A percentile compares a stretch with the other conserved stretches of the same genome.
These are phyloP conservation scores for Cryptococcus sp. DNA, from an alignment of 1,284 basidiomycete genomes.

Conservation along the genomic window DNA sequence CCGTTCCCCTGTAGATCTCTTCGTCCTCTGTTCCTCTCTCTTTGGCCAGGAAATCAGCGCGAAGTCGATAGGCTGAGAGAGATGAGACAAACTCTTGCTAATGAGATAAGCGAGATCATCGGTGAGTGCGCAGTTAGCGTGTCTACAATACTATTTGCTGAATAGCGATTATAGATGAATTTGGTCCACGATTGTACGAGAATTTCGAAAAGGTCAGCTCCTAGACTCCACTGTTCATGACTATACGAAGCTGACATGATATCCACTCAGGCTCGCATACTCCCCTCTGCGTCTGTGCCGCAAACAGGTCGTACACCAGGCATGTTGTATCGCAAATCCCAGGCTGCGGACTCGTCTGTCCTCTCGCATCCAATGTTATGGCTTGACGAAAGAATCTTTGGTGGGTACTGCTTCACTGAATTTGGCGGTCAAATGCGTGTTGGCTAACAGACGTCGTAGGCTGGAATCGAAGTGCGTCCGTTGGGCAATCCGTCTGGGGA, in stretches of 20 bases:
- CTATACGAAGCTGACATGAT: slow-evolving; percentile 12
- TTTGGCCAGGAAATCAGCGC: slow-evolving; percentile 87
- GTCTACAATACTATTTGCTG: not conserved
- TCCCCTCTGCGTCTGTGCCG: slow-evolving; percentile 77
- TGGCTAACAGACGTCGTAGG: slow-evolving; percentile 14
- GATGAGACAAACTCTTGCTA: slow-evolving; percentile 76
- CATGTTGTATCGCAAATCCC: slow-evolving; percentile 36
- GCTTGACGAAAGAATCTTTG: slow-evolving; percentile 55
- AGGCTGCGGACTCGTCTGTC: slow-evolving; percentile 43
- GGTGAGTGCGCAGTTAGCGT: slow-evolving; percentile 61
- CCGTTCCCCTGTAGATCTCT: slow-evolving; percentile 66
- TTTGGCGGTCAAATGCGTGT: not conserved
- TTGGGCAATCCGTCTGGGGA: slow-evolving; percentile 46
- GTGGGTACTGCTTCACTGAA: slow-evolving; percentile 19
- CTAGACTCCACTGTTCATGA: not conserved
- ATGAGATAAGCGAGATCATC: slow-evolving; percentile 86
- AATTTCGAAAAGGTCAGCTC: slow-evolving; percentile 77
- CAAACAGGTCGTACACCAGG: slow-evolving; percentile 60
- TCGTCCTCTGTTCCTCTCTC: slow-evolving; percentile 83
- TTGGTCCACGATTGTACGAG: slow-evolving; percentile 82
- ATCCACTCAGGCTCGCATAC: slow-evolving; percentile 67
- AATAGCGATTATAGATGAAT: slow-evolving; percentile 45
- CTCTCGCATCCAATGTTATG: slow-evolving; percentile 53
- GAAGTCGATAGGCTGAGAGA: slow-evolving; percentile 78
- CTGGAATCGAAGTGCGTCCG: slow-evolving; percentile 47